phyloP scores from a whole-genome alignment of 2,329 filamentous ascomycete species.

The Cercospora sp. region DNA sequence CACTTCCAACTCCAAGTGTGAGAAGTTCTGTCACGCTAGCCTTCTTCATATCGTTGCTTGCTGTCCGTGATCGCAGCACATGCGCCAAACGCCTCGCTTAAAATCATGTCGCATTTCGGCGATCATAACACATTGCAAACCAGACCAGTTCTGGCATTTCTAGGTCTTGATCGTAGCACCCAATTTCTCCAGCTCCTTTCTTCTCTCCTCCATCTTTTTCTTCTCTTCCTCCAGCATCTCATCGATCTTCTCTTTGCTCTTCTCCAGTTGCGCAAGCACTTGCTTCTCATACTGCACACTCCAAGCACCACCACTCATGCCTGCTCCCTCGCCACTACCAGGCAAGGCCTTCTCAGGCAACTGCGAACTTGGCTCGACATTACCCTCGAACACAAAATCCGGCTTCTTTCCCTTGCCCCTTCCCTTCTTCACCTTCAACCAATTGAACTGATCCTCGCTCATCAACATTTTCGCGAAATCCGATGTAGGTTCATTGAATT shows the following conservation, averaged over 20 bases:
- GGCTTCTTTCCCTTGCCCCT: slow-evolving; percentile 54
- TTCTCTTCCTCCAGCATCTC: slow-evolving; percentile 44
- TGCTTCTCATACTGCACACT: slow-evolving; percentile 37
- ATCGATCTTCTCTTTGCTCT: slow-evolving; percentile 62
- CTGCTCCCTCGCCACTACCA: slow-evolving; percentile 67
- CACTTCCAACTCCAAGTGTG: no score
- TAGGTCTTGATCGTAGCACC: slow-evolving; percentile 12
- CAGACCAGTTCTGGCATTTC: neutral
- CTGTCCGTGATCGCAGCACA: neutral
- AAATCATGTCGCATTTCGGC: neutral
- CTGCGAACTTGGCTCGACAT: slow-evolving; percentile 65
- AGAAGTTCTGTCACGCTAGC: no score
- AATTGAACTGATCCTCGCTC: slow-evolving; percentile 61
- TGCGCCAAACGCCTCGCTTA: neutral
- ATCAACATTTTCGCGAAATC: slow-evolving; percentile 87
- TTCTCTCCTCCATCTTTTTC: slow-evolving; percentile 33
- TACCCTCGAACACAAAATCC: slow-evolving; percentile 57
- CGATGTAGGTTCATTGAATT: slow-evolving; percentile 97
- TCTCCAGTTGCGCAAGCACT: slow-evolving; percentile 45
- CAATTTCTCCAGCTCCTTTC: slow-evolving; percentile 34
- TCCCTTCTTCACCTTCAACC: slow-evolving; percentile 58
- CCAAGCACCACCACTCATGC: slow-evolving; percentile 59
- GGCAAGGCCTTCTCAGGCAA: slow-evolving; percentile 67
- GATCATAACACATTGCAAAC: neutral
- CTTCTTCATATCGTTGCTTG: neutral